Evolutionary conservation across 306 rosid genomes (phyloP).

Genomic region (Medicago truncatula): MtrunA17r5.0-ANR NC_053043.1:50124501-50125000

Average conservation of each 20-base stretch:
- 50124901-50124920: slow-evolving; percentile 12
- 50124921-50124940: slow-evolving; percentile 17
- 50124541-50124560: background rate
- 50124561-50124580: slow-evolving; percentile 63
- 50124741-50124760: slow-evolving; percentile 93
- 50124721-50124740: slow-evolving; percentile 85
- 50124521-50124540: background rate
- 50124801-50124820: slow-evolving; percentile 79
- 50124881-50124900: slow-evolving; percentile 30
- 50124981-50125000: slow-evolving; percentile 90
- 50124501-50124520: background rate
- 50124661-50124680: slow-evolving; percentile 75
- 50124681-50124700: slow-evolving; percentile 78
- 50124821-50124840: slow-evolving; percentile 91
- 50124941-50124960: slow-evolving; percentile 82
- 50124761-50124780: slow-evolving; percentile 86
- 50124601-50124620: slow-evolving; percentile 88
- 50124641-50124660: slow-evolving; percentile 93
- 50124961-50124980: slow-evolving; percentile 92
- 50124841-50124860: slow-evolving; percentile 93
- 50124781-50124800: slow-evolving; percentile 90
- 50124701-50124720: slow-evolving; percentile 91
- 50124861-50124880: slow-evolving; percentile 61
- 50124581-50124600: slow-evolving; percentile 88
- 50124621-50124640: slow-evolving; percentile 87